Evolutionary conservation across 1,284 basidiomycete species (phyloP).

Genomic region (Sutorius eximius): DNA sequence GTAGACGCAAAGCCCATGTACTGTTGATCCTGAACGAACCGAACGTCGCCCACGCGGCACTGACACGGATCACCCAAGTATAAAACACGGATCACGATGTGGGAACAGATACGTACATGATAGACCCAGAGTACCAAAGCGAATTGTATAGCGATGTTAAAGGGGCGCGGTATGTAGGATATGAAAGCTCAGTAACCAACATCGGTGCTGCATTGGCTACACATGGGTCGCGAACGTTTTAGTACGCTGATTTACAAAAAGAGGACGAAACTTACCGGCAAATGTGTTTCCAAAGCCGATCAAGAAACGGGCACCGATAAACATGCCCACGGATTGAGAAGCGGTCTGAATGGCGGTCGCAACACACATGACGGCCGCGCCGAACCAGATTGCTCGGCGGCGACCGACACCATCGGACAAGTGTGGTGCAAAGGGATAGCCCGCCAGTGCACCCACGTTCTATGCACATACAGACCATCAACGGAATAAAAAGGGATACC

Average conservation of each 20-base stretch:
- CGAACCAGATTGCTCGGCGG: conserved; percentile 59
- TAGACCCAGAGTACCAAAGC: conserved; percentile 77
- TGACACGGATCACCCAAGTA: conserved; percentile 17
- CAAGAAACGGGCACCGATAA: conserved; percentile 77
- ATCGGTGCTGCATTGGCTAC: conserved; percentile 67
- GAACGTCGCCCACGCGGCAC: conserved; percentile 76
- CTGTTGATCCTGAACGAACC: conserved; percentile 67
- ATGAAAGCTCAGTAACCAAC: conserved; percentile 75
- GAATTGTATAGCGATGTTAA: conserved; percentile 75
- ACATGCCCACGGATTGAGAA: conserved; percentile 76
- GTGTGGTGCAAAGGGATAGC: conserved; percentile 71
- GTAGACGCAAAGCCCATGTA: conserved; percentile 77
- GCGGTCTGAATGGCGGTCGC: conserved; percentile 69
- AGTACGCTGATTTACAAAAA: neutral
- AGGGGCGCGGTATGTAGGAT: conserved; percentile 73
- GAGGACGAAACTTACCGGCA: conserved; percentile 43
- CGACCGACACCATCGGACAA: conserved; percentile 70
- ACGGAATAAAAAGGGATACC: neutral
- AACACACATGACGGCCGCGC: conserved; percentile 62
- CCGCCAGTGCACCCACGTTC: conserved; percentile 68
- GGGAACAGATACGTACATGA: conserved; percentile 47
- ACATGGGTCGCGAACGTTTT: neutral
- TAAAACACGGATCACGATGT: neutral
- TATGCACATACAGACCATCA: conserved; percentile 26
- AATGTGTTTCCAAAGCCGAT: conserved; percentile 82